Evolutionary conservation across 1,284 basidiomycete species (phyloP), one percentile per base, ranked within the genome.

Genomic region (Microstroma glucosiphilum): DNA sequence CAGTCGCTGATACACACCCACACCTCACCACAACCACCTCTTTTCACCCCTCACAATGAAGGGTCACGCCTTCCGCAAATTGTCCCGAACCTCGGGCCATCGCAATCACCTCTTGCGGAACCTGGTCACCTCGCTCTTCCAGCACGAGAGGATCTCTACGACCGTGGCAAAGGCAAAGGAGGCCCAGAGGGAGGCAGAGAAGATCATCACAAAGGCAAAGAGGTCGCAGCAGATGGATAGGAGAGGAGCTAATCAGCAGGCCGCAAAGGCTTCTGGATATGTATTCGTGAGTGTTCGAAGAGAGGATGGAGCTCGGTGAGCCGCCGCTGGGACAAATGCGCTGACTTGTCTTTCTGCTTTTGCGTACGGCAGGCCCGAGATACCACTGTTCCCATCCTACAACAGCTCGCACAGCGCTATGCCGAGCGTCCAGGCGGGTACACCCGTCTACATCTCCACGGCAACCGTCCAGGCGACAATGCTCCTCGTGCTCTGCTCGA

Each of bases 121-220:
- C 80, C 82, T 98, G 60, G 94, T 99, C 71, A 90, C 92, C 19
- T 93, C 92, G 15, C 85, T 98, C 56, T 85, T 99, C 65, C 87
- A 96, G 78, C 92, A 98, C 82, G 92, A 97, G 79, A 89, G 91
- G 76, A 94, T 99, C 80, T 89, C 89, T 79, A 98, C 96, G 6
- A 99, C 96, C 0, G 82, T 96, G 30, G 89, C 96, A 23, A 98
- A 98, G 81, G 96, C 96, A 1, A 89, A 90, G 79, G 92, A 96
- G 77, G 84, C 92, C 3, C 90, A 91, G 11, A 85, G 91, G 68
- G 82, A 96, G 60, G 92, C 92, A 48, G 96, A 99, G 80, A 96
- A 96, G 86, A 91, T 91, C 67, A 61, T 79, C 64, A 79, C 77
- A 13, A 68, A 77, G 12, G 74, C 72, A 40, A 79, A 79, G 63